Evolutionary conservation across 75 land plant species (phyloP), one percentile per base, ranked within the genome.

Genomic region (Cryptomeria japonica): DNA sequence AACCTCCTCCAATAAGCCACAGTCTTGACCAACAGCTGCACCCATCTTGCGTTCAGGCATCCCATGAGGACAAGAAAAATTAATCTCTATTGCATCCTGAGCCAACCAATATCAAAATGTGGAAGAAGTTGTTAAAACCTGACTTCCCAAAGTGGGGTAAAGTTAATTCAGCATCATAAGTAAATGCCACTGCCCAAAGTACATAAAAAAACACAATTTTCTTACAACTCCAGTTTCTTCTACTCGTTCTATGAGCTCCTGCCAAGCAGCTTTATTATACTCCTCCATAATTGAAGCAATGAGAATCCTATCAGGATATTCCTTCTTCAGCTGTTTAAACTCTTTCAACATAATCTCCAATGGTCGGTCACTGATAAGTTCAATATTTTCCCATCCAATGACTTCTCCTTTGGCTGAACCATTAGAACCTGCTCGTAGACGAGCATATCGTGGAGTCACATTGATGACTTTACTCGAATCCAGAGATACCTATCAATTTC

Each of bases 11-110:
- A 98, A 80, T 39, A 98, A 84, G 13, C 83, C 95, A 91, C 99
- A 98, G 87, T 98, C 99, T 92, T 98, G 94, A 18, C 99, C 99
- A 87, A 98, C 99, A 31, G 99, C 99, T 87, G 96, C 97, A 76
- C 99, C 99, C 99, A 98, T 98, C 88, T 90, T 96, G 8, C 99
- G 92, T 90, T 98, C 99, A 10, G 99, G 99, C 99, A 98, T 98
- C 32, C 99, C 99, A 93, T 98, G 99, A 87, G 99, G 99, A 85
- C 99, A 98, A 13, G 99, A 98, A 87, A 98, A 98, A 88, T 98
- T 98, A 56, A 98, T 90, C 86, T 98, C 99, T 82, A 98, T 82
- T 11, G 99, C 99, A 96, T 98, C 99, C 99, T 97, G 84, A 28
- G 34, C 41, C 58, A 73, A 70, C 51, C 70, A 53, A 85, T 46